Evolutionary conservation across 2,329 filamentous ascomycete genomes (phyloP).

Genomic region (Hypoxylon sp.): DNA sequence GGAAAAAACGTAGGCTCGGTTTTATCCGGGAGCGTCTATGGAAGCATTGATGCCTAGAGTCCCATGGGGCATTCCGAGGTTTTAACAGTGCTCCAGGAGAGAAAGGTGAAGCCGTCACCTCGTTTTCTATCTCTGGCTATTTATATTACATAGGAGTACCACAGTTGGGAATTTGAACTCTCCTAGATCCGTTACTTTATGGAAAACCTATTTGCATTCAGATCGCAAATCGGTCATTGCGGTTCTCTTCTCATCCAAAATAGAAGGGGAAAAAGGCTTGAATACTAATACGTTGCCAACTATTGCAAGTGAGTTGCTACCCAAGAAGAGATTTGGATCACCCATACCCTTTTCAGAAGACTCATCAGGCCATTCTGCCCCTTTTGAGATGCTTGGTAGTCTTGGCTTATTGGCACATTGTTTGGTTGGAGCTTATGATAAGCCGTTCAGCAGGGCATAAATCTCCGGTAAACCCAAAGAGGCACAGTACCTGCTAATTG

Average conservation of each 20-base stretch:
- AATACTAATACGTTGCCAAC: conserved; percentile 5
- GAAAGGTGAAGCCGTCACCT: background rate
- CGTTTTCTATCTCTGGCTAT: background rate
- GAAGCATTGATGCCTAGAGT: conserved; percentile 17
- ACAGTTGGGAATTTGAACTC: background rate
- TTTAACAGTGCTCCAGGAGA: background rate
- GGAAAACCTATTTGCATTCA: background rate
- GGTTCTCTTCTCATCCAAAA: conserved; percentile 19
- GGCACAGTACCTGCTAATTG: conserved; percentile 4
- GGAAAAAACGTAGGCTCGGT: background rate
- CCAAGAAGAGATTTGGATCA: conserved; percentile 22
- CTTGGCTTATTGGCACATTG: conserved; percentile 33
- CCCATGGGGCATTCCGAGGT: conserved; percentile 2
- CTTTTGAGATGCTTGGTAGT: conserved; percentile 38
- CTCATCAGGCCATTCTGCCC: conserved; percentile 38
- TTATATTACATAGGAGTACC: background rate
- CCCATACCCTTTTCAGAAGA: conserved; percentile 28
- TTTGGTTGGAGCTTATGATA: conserved; percentile 7
- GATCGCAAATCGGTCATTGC: conserved; percentile 9
- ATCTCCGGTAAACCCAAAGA: conserved; percentile 1
- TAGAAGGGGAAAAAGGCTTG: background rate
- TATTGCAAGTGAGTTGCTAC: conserved; percentile 4
- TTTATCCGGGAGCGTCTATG: background rate
- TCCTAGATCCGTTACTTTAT: background rate
- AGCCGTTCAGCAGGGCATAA: conserved; percentile 4